A percentile compares a stretch with the other conserved stretches of the same genome.
Conservation (phyloP, 75 land plant species). For the Picea glauca region DNA sequence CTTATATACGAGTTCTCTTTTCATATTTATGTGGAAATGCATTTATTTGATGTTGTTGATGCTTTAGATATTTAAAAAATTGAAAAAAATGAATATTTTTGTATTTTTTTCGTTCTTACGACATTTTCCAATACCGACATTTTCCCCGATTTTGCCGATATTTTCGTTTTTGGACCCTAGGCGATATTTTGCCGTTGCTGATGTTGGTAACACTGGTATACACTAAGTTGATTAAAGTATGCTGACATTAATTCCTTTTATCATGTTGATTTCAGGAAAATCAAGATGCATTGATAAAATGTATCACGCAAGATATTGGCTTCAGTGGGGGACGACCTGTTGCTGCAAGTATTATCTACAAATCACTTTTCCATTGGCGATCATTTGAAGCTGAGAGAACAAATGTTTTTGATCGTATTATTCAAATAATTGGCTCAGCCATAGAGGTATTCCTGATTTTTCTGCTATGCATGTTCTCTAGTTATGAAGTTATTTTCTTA, state of each 20-base stretch:
- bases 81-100: too few species aligned
- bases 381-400: conserved; percentile 96
- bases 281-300: conserved; percentile 77
- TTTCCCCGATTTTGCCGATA: too few species aligned
- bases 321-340: conserved; percentile 75
- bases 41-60: too few species aligned
- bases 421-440: conserved; percentile 76
- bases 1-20: too few species aligned
- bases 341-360: conserved; percentile 82
- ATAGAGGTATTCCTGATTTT: conserved; percentile 56
- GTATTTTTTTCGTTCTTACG: too few species aligned
- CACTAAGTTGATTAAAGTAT: background rate
- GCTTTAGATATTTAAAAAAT: too few species aligned
- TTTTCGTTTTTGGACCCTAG: too few species aligned
- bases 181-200: too few species aligned
- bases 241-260: background rate
- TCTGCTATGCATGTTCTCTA: background rate
- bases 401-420: conserved; percentile 77
- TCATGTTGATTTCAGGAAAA: conserved; percentile 51
- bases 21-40: too few species aligned
- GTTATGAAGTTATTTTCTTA: background rate
- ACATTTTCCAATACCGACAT: too few species aligned
- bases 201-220: background rate
- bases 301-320: conserved; percentile 82
- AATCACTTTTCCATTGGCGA: conserved; percentile 89